Conservation (phyloP, 2,329 filamentous ascomycete genomes). For the Zymoseptoria ardabiliae region DNA sequence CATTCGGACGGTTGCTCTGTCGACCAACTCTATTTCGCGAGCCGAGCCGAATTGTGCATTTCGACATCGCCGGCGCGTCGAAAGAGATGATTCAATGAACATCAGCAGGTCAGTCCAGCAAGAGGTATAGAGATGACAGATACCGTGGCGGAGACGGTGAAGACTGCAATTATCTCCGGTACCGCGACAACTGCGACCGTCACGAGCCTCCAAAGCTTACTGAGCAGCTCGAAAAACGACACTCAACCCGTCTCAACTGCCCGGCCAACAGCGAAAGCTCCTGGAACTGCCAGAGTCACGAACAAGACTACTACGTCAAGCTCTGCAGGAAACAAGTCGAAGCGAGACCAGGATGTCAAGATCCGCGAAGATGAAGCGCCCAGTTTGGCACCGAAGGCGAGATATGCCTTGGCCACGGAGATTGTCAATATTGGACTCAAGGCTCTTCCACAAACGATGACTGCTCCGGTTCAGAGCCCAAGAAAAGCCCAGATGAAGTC, state of each 20-base stretch:
- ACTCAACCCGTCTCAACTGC: constrained; percentile 1
- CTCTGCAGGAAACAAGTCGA: constrained; percentile 1
- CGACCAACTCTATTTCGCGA: neutral
- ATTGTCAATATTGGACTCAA: constrained; percentile 66
- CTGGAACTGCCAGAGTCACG: constrained; percentile 2
- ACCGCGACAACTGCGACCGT: constrained; percentile 19
- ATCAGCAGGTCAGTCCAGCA: neutral
- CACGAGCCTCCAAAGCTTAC: constrained; percentile 21
- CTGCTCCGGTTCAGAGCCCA: constrained; percentile 28
- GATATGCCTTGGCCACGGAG: constrained; percentile 62
- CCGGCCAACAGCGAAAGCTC: constrained; percentile 1
- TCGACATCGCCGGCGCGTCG: constrained; percentile 12
- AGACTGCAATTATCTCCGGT: constrained; percentile 12
- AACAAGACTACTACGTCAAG: constrained; percentile 5
- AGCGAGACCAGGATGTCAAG: constrained; percentile 24
- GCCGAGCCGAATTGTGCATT: neutral
- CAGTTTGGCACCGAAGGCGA: constrained; percentile 50
- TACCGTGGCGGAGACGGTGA: constrained; percentile 13
- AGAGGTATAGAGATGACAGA: neutral
- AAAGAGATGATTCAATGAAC: constrained; percentile 4
- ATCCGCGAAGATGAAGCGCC: constrained; percentile 31
- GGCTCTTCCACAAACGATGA: constrained; percentile 59
- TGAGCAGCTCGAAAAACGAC: constrained; percentile 13
- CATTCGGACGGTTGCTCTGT: neutral
- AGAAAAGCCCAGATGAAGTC: neutral